Base-by-base conservation (phyloP, 345 rosid genomes). In the Murraya paniculata region DNA sequence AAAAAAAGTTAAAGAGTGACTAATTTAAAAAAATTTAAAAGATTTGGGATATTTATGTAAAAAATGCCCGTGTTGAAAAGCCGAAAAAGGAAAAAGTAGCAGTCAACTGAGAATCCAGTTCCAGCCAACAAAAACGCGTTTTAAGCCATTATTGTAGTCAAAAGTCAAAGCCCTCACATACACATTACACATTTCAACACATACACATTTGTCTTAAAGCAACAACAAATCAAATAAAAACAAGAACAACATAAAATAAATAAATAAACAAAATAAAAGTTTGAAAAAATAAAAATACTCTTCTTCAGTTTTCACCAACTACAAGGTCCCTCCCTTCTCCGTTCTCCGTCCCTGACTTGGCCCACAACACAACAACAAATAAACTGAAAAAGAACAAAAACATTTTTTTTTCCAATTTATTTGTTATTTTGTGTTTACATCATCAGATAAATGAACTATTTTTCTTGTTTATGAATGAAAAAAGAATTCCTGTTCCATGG, bases 71-170 rank as follows among this genome's bases (percentile, higher is more conserved):
- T 18, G 67, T 62, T 62, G 39, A 31, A 62, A 31, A 53, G 21
- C 7, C 1, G 6, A 53, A 31, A 30, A 19, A 31, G 8, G 0
- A 19, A 2, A 35, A 30, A 38, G 25, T 18, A 45, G 16, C 88
- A 77, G 94, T 90, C 94, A 88, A 87, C 85, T 56, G 45, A 76
- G 86, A 78, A 84, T 84, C 84, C 65, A 75, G 68, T 45, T 45
- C 82, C 57, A 64, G 57, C 70, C 22, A 31, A 36, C 71, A 73
- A 74, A 55, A 77, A 90, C 94, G 91, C 91, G 91, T 85, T 83
- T 82, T 87, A 38, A 45, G 71, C 30, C 73, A 79, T 80, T 55
- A 66, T 81, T 79, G 74, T 80, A 81, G 90, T 86, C 91, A 87
- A 87, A 80, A 73, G 68, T 36, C 75, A 69, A 56, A 65, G 16